Evolutionary conservation across 2,329 filamentous ascomycete species (phyloP).

Genomic region (Fusarium graminum): DNA sequence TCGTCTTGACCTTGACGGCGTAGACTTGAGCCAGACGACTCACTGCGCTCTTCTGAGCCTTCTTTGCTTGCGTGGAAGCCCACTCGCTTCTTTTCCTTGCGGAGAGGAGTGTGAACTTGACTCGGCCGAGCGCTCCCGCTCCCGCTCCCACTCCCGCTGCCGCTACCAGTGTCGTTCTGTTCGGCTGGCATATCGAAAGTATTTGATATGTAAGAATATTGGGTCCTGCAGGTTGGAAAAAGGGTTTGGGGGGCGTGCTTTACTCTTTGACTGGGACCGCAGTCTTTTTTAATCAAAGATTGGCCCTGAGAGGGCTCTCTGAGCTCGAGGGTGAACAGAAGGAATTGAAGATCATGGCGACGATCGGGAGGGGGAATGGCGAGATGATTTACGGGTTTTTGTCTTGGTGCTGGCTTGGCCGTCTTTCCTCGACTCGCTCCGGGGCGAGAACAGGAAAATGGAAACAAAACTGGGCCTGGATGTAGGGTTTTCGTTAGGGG

Average conservation of each 20-base stretch:
- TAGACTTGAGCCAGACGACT: constrained; percentile 14
- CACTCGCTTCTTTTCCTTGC: constrained; percentile 58
- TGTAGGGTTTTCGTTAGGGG: constrained; percentile 31
- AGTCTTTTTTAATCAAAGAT: constrained; percentile 28
- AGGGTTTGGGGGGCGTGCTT: neutral
- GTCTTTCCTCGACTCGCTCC: constrained; percentile 42
- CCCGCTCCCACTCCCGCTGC: constrained; percentile 42
- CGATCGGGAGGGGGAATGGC: constrained; percentile 36
- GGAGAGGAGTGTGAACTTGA: constrained; percentile 51
- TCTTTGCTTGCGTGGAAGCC: constrained; percentile 54
- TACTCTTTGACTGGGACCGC: constrained; percentile 3
- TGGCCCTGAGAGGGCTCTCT: constrained; percentile 35
- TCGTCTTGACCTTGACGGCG: constrained; percentile 36
- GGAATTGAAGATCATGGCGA: constrained; percentile 39
- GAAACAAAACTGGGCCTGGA: constrained; percentile 49
- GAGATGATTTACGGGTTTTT: constrained; percentile 36
- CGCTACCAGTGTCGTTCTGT: constrained; percentile 47
- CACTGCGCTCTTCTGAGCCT: constrained; percentile 31
- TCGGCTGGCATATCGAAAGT: constrained; percentile 41
- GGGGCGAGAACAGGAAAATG: constrained; percentile 43
- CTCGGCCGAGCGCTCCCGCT: constrained; percentile 45
- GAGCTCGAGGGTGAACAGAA: constrained; percentile 29
- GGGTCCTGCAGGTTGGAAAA: constrained; percentile 11
- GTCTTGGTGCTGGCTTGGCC: constrained; percentile 9
- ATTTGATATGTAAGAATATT: constrained; percentile 9